Percentiles rank a stretch among this genome's conserved stretches.
Evolutionary conservation across 2,329 filamentous ascomycete genomes (phyloP).

Genomic region (Penicillium sp.): DNA sequence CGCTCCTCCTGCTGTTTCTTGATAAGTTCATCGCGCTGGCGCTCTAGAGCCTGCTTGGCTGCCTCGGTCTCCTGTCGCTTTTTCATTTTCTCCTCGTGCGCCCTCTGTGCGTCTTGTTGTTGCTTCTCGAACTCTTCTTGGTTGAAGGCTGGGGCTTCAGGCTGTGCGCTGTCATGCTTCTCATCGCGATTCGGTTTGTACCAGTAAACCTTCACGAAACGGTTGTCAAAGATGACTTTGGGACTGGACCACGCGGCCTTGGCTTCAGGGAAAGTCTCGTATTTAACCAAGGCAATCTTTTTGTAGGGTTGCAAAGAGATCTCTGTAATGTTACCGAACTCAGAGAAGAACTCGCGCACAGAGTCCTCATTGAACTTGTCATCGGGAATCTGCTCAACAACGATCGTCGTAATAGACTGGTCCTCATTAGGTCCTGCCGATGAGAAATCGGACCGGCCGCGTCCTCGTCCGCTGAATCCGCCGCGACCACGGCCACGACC

Average conservation of each 20-base stretch:
- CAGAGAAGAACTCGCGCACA: constrained; percentile 50
- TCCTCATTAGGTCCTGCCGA: constrained; percentile 46
- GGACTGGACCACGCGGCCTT: constrained; percentile 51
- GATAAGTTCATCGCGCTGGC: constrained; percentile 43
- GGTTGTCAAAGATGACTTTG: constrained; percentile 55
- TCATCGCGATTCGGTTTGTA: constrained; percentile 40
- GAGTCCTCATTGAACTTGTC: constrained; percentile 47
- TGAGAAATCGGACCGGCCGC: constrained; percentile 47
- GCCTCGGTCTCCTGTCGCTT: constrained; percentile 47
- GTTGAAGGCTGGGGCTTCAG: constrained; percentile 43
- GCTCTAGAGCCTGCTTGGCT: constrained; percentile 46
- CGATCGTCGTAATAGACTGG: constrained; percentile 47
- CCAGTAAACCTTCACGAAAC: constrained; percentile 59
- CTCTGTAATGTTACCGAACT: constrained; percentile 50
- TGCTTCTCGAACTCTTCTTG: constrained; percentile 46
- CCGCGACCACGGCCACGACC: constrained; percentile 40
- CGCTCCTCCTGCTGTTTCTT: constrained; percentile 50
- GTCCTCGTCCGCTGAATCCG: constrained; percentile 32
- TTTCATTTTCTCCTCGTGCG: constrained; percentile 47
- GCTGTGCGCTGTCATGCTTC: constrained; percentile 20
- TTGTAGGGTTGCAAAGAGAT: constrained; percentile 48
- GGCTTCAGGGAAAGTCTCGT: constrained; percentile 44
- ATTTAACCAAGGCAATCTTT: constrained; percentile 50
- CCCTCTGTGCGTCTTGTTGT: constrained; percentile 50
- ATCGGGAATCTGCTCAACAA: constrained; percentile 54